These are phyloP conservation scores for Dendrobium officinale DNA, from an alignment of 106 monocot species.

Conservation along the genomic window DNA sequence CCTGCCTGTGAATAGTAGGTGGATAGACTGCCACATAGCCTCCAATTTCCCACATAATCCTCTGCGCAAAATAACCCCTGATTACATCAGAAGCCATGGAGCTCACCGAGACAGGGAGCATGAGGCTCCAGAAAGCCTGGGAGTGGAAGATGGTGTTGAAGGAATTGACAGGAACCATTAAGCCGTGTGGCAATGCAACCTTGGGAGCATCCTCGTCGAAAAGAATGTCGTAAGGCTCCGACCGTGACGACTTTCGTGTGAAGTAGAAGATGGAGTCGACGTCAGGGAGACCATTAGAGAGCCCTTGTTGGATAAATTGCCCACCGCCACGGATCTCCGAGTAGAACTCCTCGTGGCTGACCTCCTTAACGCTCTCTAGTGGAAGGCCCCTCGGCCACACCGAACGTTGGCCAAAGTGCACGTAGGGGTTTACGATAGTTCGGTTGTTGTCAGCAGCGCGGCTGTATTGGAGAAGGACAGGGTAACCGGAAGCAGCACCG, in stretches of 20 bases:
- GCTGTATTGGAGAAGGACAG: slow-evolving; percentile 38
- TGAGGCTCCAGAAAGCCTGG: slow-evolving; percentile 52
- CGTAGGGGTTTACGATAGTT: slow-evolving; percentile 47
- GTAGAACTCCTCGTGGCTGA: slow-evolving; percentile 43
- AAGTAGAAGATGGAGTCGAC: slow-evolving; percentile 58
- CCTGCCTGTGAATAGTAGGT: slow-evolving; percentile 28
- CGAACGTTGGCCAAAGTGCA: slow-evolving; percentile 58
- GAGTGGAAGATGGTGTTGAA: slow-evolving; percentile 49
- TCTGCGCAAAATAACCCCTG: slow-evolving; percentile 49
- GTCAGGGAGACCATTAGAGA: slow-evolving; percentile 53
- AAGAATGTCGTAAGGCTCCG: slow-evolving; percentile 32
- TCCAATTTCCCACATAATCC: slow-evolving; percentile 53
- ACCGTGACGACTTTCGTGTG: slow-evolving; percentile 32
- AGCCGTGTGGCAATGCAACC: slow-evolving; percentile 18
- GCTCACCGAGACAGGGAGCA: slow-evolving; percentile 42
- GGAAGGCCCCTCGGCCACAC: slow-evolving; percentile 58
- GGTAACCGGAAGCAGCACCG: slow-evolving; percentile 3
- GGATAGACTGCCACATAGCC: slow-evolving; percentile 51
- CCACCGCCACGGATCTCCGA: slow-evolving; percentile 38
- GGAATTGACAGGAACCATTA: slow-evolving; percentile 40
- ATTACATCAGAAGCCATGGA: slow-evolving; percentile 52
- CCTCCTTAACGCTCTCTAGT: slow-evolving; percentile 33
- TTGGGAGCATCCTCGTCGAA: slow-evolving; percentile 40
- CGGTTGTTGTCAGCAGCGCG: slow-evolving; percentile 30
- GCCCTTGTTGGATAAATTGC: slow-evolving; percentile 58